Conservation (phyloP, 345 rosid genomes). For the Brassica rapa region DNA sequence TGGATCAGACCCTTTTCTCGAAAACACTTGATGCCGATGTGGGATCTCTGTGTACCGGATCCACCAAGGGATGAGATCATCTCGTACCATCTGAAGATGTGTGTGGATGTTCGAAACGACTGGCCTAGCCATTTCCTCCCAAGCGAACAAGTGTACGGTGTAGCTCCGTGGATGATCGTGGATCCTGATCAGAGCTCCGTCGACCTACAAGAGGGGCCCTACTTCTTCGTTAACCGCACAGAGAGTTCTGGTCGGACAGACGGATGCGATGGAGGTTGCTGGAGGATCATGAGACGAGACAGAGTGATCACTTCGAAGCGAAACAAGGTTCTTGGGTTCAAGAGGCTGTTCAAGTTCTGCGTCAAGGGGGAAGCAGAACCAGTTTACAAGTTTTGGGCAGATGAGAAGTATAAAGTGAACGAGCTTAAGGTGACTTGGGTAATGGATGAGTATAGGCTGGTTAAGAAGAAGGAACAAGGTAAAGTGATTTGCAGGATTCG, state of each 20-base stretch:
- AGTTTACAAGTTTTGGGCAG: not conserved
- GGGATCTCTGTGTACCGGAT: not conserved
- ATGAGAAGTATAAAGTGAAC: not conserved
- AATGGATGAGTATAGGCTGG: slow-evolving; percentile 15
- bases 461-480: not conserved
- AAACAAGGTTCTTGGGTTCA: not conserved
- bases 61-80: not conserved
- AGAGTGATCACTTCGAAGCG: not conserved
- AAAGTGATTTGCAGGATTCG: not conserved
- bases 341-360: slow-evolving; percentile 1
- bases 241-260: not conserved
- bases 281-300: slow-evolving; percentile 7
- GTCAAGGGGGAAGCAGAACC: not conserved
- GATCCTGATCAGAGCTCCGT: not conserved
- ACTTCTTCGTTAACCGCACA: not conserved
- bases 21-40: not conserved
- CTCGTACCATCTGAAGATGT: not conserved
- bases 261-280: not conserved
- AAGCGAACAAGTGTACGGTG: slow-evolving; percentile 5
- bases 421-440: not conserved
- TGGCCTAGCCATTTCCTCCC: not conserved
- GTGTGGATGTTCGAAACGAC: not conserved
- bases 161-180: not conserved
- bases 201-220: not conserved
- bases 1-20: not conserved